phyloP scores from a whole-genome alignment of 305 asterid genomes.

The Solanum chacoense region DNA sequence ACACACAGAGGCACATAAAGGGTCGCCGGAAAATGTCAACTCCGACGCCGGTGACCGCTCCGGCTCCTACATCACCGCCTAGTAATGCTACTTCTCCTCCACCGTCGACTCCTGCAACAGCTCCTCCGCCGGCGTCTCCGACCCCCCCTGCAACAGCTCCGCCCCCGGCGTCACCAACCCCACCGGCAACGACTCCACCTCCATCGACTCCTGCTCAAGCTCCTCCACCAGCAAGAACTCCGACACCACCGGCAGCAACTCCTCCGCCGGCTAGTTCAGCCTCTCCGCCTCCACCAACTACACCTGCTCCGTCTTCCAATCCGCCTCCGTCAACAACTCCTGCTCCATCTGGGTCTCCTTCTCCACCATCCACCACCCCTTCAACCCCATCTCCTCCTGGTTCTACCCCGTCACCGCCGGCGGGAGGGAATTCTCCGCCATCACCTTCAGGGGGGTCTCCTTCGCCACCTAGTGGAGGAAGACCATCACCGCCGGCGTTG shows the following conservation, averaged over 20 bases:
- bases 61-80: constrained; percentile 34
- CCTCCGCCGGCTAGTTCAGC: constrained; percentile 31
- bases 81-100: constrained; percentile 37
- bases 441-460: neutral
- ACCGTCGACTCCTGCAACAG: constrained; percentile 13
- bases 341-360: constrained; percentile 2
- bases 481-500: constrained; percentile 12
- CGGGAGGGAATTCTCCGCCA: neutral
- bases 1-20: neutral
- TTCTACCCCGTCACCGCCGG: constrained; percentile 15
- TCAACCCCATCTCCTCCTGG: constrained; percentile 8
- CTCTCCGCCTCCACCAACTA: constrained; percentile 17
- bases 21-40: constrained; percentile 20
- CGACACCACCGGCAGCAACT: constrained; percentile 24
- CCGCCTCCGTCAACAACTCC: constrained; percentile 8
- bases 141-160: constrained; percentile 25
- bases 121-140: constrained; percentile 36
- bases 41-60: constrained; percentile 30
- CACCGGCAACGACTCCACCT: constrained; percentile 27
- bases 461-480: constrained; percentile 14
- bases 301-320: constrained; percentile 2
- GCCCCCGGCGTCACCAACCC: constrained; percentile 25
- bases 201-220: constrained; percentile 28
- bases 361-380: constrained; percentile 31
- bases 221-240: constrained; percentile 17